These are phyloP conservation scores for Omphalea diandra DNA, from an alignment of 441 rosid species.

Conservation along the genomic window DNA sequence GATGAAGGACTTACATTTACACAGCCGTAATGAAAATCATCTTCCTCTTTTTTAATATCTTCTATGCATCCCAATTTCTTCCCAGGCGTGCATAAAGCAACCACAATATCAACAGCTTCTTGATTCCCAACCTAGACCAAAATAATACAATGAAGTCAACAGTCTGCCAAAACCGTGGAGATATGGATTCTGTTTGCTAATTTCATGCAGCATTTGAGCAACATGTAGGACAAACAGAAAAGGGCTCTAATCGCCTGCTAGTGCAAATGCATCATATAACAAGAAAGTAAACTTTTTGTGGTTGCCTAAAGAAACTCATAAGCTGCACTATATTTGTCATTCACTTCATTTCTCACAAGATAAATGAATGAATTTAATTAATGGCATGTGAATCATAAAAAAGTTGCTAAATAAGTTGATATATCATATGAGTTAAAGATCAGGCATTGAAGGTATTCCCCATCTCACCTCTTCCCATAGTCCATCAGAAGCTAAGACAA, in stretches of 20 bases:
- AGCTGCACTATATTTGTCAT: background rate
- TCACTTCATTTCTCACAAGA: background rate
- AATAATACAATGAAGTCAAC: conserved; percentile 11
- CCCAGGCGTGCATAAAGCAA: conserved; percentile 30
- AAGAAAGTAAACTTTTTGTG: background rate
- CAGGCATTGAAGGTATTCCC: background rate
- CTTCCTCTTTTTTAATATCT: conserved; percentile 29
- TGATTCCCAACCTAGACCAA: conserved; percentile 59
- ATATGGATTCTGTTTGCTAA: background rate
- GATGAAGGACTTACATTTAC: conserved; percentile 72
- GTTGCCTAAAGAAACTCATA: background rate
- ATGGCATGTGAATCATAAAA: background rate
- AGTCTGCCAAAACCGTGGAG: background rate
- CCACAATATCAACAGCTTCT: conserved; percentile 64
- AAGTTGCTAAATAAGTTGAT: background rate
- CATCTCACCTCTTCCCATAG: conserved; percentile 67
- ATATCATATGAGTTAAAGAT: background rate
- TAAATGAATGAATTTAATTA: background rate
- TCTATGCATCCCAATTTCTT: conserved; percentile 29
- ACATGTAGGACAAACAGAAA: background rate
- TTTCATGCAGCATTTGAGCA: background rate
- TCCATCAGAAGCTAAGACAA: conserved; percentile 84
- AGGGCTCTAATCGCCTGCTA: background rate
- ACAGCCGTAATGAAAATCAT: conserved; percentile 34
- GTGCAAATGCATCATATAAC: background rate